Evolutionary conservation across 441 rosid genomes (phyloP).

Genomic region (Erodium moschatum): DNA sequence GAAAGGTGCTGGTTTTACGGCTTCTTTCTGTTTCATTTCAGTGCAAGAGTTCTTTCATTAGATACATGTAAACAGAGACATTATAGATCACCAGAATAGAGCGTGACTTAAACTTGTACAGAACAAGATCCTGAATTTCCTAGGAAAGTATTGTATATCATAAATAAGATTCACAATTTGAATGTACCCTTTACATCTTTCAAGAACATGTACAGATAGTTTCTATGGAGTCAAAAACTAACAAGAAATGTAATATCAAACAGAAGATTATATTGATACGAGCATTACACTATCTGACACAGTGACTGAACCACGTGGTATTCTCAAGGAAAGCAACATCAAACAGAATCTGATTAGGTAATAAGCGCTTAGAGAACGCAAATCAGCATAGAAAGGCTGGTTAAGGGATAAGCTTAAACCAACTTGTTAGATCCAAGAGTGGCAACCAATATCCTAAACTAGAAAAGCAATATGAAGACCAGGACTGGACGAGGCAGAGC

Average conservation of each 20-base stretch:
- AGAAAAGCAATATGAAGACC: not conserved
- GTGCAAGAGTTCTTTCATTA: not conserved
- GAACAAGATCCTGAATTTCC: not conserved
- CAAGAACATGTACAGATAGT: not conserved
- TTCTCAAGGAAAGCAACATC: too few species aligned
- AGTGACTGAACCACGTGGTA: not conserved
- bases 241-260: not conserved
- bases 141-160: not conserved
- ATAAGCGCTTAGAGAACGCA: not conserved
- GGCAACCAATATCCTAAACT: not conserved
- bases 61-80: not conserved
- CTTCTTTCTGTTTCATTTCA: constrained; percentile 3
- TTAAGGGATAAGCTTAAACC: not conserved
- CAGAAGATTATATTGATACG: not conserved
- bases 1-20: constrained; percentile 4
- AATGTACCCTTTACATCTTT: not conserved
- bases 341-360: not conserved
- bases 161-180: not conserved
- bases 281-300: not conserved
- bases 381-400: not conserved
- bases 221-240: not conserved
- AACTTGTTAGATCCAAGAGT: not conserved
- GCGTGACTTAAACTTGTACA: not conserved
- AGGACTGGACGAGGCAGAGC: not conserved
- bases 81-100: not conserved